phyloP scores from a whole-genome alignment of 2,329 filamentous ascomycete species.

The Arthrobotrys pseudoclavata region DNA sequence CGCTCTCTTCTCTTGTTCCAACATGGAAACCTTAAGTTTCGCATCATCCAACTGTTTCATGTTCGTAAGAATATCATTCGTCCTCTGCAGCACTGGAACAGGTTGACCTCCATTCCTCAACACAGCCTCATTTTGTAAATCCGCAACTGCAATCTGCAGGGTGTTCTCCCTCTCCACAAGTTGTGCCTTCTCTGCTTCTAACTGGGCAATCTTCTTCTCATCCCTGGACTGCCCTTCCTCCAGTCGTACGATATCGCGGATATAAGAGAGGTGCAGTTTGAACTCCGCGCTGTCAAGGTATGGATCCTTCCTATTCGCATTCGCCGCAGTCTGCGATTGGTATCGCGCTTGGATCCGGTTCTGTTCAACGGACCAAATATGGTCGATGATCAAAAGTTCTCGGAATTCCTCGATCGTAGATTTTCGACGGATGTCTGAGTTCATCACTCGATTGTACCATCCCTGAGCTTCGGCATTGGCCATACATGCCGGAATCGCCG shows the following conservation, averaged over 20 bases:
- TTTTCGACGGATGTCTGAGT: conserved; percentile 51
- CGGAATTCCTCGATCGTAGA: conserved; percentile 56
- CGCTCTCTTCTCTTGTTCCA: conserved; percentile 57
- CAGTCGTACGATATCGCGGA: conserved; percentile 49
- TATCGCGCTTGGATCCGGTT: conserved; percentile 49
- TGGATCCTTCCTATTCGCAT: conserved; percentile 51
- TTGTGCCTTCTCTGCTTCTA: conserved; percentile 38
- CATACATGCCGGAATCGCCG: conserved; percentile 56
- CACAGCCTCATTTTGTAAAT: conserved; percentile 53
- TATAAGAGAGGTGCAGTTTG: conserved; percentile 59
- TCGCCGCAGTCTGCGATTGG: conserved; percentile 43
- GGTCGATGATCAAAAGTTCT: conserved; percentile 52
- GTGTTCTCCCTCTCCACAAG: conserved; percentile 46
- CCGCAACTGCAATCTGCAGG: conserved; percentile 48
- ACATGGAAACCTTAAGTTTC: conserved; percentile 55
- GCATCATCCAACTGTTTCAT: conserved; percentile 57
- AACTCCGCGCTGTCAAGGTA: conserved; percentile 60
- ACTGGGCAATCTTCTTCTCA: conserved; percentile 40
- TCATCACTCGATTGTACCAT: conserved; percentile 56
- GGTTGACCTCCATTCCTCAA: conserved; percentile 46
- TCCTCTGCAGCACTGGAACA: conserved; percentile 41
- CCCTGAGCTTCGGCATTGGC: conserved; percentile 56
- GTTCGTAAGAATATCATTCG: conserved; percentile 52
- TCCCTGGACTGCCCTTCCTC: conserved; percentile 49
- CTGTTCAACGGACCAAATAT: conserved; percentile 59